Base-by-base conservation (phyloP, 768 basidiomycete genomes). In the Mycena alexandri region DNA sequence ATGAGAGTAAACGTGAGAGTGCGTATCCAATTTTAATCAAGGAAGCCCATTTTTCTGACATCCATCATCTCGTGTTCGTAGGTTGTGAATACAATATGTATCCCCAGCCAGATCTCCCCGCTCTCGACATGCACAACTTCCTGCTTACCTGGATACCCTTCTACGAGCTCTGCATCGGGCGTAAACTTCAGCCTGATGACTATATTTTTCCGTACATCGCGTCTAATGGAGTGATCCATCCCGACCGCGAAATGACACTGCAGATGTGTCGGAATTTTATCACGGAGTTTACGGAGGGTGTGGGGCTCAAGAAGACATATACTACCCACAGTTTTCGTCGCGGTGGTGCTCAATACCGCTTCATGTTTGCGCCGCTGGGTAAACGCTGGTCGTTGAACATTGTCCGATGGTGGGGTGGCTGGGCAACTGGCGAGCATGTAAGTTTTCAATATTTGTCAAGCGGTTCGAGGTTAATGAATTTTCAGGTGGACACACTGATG, bases 31-130 rank as follows among this genome's bases (percentile, higher is more conserved):
- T n/a, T 43, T 57, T 43, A 22, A 38, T 59, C 58, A 59, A 17
- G 58, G 46, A 33, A 43, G 9, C 34, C n/a, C 24, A 34, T 48
- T 48, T 3, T 17, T 14, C 38, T n/a, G n/a, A n/a, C n/a, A n/a
- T n/a, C n/a, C n/a, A n/a, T n/a, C n/a, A n/a, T n/a, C 21, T 41
- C 12, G 5, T 22, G 22, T 21, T 47, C 11, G 4, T 52, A 77
- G 72, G 72, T 25, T 76, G 79, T 38, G 65, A 60, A 13, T 82
- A 80, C 54, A 54, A 79, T 29, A 80, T 83, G 19, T 82, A 79
- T 68, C 63, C 61, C 9, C 64, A 76, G 50, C 76, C 78, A 34
- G 74, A 80, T 38, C 56, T 75, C 2, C 74, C 68, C 2, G 75
- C 70, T 14, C 67, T 75, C 1, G 76, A 82, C 64, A 72, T 78